Evolutionary conservation across 352 stramenopile genomes (phyloP).

Genomic region (Phytopythium aichiense): DNA sequence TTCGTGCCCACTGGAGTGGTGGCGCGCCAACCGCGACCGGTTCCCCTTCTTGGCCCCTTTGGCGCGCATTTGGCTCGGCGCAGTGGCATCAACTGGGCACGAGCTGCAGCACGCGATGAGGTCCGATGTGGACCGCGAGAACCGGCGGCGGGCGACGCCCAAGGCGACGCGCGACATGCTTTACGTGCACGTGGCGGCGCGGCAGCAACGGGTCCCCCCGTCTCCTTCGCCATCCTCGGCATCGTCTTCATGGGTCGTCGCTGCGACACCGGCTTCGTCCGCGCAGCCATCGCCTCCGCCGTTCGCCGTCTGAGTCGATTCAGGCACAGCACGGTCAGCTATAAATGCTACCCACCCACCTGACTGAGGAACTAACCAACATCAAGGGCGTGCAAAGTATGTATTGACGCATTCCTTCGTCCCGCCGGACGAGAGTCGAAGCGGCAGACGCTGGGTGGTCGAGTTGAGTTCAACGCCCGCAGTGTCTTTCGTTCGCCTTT

Average conservation of each 20-base stretch:
- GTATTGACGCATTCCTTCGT: conserved; percentile 1
- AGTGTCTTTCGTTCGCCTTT: background rate
- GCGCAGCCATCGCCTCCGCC: background rate
- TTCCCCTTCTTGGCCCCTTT: conserved; percentile 37
- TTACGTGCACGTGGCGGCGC: conserved; percentile 13
- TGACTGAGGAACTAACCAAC: background rate
- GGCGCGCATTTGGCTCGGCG: conserved; percentile 35
- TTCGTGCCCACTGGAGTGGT: conserved; percentile 43
- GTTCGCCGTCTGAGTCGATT: background rate
- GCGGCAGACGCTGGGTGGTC: background rate
- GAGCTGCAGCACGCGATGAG: conserved; percentile 4
- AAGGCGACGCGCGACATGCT: conserved; percentile 17
- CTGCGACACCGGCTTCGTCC: background rate
- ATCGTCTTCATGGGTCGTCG: background rate
- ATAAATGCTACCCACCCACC: background rate
- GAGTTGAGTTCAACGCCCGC: background rate
- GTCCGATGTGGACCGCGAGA: conserved; percentile 9
- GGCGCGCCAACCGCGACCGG: conserved; percentile 32
- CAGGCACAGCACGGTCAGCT: background rate
- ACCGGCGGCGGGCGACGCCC: background rate
- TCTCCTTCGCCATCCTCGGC: background rate
- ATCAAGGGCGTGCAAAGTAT: background rate
- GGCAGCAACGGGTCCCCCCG: background rate
- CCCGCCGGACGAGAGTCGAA: background rate
- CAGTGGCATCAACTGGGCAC: conserved; percentile 9